Base-by-base conservation (phyloP, 352 stramenopile genomes). In the Globisporangium nunn region DNA sequence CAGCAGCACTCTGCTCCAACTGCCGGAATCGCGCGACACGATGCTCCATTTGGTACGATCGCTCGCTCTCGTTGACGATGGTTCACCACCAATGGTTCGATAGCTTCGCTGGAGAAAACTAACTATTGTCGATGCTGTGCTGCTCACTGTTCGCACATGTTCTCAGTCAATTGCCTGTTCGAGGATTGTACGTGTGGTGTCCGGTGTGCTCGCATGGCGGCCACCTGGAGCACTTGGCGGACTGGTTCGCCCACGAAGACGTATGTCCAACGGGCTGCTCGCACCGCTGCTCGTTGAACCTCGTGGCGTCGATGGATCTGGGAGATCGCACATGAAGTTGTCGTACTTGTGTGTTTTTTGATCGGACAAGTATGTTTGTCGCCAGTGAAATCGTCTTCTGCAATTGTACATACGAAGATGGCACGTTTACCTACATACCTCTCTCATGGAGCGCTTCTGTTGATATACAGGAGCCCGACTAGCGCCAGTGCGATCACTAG, bases 141-240 rank as follows among this genome's bases (percentile, higher is more conserved):
- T n/a, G 33, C 7, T 44, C 17, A 17, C 48, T 28, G 2, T 18
- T 28, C 28, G 15, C 40, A 45, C 40, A 45, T 12, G 10, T 23
- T 23, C 23, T 6, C 51, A 95, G 85, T 53, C 78, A 95, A 79
- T 55, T 92, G 4, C 83, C 86, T 43, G 88, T 96, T 29, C 82
- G 85, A 31, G 87, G 88, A 48, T 58, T 97, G 5, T 97, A 93
- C 54, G 87, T 96, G 4, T 97, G 88, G 88, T 97, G 88, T 53
- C 86, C 88, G 12, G 87, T 93, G n/a, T 97, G 88, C 59, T 88
- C 86, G 2, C 88, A 97, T 57, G 87, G 86, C 17, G 88, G 88
- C 14, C 88, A 97, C 54, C 57, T 97, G 18, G 71, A 94, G 28
- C 84, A 93, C 69, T 61, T 95, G 31, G 70, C 77, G 2, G 81